phyloP scores from a whole-genome alignment of 495 filamentous ascomycete genomes.

The Peziza echinospora region DNA sequence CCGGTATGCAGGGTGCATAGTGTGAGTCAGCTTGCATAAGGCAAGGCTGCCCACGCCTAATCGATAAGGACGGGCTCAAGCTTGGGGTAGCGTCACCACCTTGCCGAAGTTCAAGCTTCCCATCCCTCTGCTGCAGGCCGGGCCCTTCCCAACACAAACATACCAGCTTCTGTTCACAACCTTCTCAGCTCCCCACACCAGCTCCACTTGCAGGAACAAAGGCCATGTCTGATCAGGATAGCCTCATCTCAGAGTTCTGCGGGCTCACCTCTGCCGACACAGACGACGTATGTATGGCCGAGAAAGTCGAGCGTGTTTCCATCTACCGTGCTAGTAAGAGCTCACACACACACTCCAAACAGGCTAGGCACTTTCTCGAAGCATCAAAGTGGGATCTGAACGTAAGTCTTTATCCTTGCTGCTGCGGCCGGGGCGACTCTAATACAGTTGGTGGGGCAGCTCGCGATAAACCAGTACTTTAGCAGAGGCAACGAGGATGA shows the following conservation, averaged over 20 bases:
- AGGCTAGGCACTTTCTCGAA: conserved; percentile 19
- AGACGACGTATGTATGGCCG: conserved; percentile 33
- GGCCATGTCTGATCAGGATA: conserved; percentile 40
- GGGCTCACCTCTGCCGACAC: conserved; percentile 43
- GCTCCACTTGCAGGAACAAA: neutral
- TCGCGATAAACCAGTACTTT: conserved; percentile 15
- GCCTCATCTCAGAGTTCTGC: conserved; percentile 50
- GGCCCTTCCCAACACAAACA: too few relatives aligned
- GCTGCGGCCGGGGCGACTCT: neutral
- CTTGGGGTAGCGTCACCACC: neutral
- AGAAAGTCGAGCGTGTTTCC: neutral
- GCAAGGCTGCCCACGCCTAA: neutral
- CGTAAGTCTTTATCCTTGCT: conserved; percentile 3
- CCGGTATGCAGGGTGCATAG: too few relatives aligned
- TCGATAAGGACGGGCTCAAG: neutral
- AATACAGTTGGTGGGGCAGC: conserved; percentile 6
- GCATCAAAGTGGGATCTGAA: conserved; percentile 19
- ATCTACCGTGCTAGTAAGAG: neutral
- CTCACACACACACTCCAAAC: neutral
- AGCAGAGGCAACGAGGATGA: conserved; percentile 33
- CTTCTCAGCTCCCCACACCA: neutral
- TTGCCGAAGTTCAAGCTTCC: neutral
- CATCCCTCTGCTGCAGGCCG: too few relatives aligned
- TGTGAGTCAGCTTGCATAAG: too few relatives aligned
- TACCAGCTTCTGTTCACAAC: neutral